A percentile compares a stretch with the other conserved stretches of the same genome.
phyloP scores from a whole-genome alignment of 495 filamentous ascomycete genomes.

The Chlorociboria aeruginascens region DNA sequence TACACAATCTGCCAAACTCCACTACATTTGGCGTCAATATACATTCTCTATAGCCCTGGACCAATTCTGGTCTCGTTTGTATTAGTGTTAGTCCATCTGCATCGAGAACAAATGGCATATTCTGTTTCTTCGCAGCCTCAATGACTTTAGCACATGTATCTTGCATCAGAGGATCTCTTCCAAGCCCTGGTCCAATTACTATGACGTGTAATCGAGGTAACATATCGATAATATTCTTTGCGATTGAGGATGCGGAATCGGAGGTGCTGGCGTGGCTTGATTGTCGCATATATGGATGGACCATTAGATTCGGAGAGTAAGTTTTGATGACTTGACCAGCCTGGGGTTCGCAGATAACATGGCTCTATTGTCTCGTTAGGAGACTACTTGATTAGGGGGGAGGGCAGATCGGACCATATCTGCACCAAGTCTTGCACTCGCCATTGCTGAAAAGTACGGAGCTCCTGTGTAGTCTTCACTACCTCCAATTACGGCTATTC shows the following conservation, averaged over 20 bases:
- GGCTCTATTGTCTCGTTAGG: conserved; percentile 45
- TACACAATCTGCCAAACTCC: conserved; percentile 76
- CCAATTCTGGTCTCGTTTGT: conserved; percentile 59
- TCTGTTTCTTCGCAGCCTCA: conserved; percentile 56
- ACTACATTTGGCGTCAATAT: conserved; percentile 92
- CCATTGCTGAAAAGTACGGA: conserved; percentile 96
- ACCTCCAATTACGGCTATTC: conserved; percentile 89
- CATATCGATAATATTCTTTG: conserved; percentile 64
- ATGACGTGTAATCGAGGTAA: conserved; percentile 80
- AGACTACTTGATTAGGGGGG: background rate
- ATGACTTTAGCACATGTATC: conserved; percentile 74
- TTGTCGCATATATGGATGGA: conserved; percentile 90
- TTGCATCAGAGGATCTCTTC: conserved; percentile 81
- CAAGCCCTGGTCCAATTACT: conserved; percentile 87
- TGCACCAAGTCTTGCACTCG: conserved; percentile 75
- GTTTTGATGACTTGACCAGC: conserved; percentile 89
- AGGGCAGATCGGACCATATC: conserved; percentile 59
- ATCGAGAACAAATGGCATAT: conserved; percentile 79
- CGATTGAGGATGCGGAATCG: conserved; percentile 42
- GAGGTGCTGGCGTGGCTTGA: conserved; percentile 31
- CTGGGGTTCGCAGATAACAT: conserved; percentile 88
- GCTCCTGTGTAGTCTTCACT: conserved; percentile 95
- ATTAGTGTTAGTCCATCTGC: conserved; percentile 80
- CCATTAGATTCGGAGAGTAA: conserved; percentile 98
- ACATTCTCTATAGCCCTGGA: conserved; percentile 70